Evolutionary conservation across 179 eudicot species (phyloP).

Genomic region (Spinacia oleracea): DNA sequence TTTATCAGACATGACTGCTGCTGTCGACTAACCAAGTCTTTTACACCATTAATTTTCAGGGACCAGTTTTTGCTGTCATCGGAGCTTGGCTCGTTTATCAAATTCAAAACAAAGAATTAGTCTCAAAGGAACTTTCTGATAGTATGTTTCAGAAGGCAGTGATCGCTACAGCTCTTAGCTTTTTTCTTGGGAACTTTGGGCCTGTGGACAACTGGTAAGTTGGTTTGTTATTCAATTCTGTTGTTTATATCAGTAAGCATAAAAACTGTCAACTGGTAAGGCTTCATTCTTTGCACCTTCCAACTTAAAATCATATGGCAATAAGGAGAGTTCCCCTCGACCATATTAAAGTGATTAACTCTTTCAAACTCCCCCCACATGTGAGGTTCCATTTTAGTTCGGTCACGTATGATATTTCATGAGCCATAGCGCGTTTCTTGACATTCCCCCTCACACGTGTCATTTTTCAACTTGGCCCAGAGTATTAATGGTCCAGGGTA

Average conservation of each 20-base stretch:
- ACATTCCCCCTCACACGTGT: too few relatives aligned
- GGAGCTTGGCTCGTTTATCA: slow-evolving; percentile 87
- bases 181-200: slow-evolving; percentile 55
- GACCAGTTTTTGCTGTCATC: slow-evolving; percentile 71
- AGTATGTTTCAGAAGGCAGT: slow-evolving; percentile 65
- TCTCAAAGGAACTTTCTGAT: slow-evolving; percentile 44
- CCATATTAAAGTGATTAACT: too few relatives aligned
- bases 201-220: slow-evolving; percentile 78
- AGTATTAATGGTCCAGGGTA: too few relatives aligned
- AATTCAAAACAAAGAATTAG: slow-evolving; percentile 56
- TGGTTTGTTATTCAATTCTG: neutral
- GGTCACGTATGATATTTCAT: too few relatives aligned
- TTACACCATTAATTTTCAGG: slow-evolving; percentile 42
- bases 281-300: too few relatives aligned
- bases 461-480: too few relatives aligned
- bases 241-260: neutral
- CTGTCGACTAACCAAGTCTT: neutral
- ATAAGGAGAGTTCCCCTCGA: too few relatives aligned
- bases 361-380: too few relatives aligned
- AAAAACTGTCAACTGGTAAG: neutral
- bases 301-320: too few relatives aligned
- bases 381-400: too few relatives aligned
- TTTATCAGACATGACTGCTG: too few relatives aligned
- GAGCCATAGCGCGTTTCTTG: too few relatives aligned
- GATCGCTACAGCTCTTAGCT: slow-evolving; percentile 58